These are phyloP conservation scores for Taxillus chinensis DNA, from an alignment of 164 flowering plant genomes.

Conservation along the genomic window DNA sequence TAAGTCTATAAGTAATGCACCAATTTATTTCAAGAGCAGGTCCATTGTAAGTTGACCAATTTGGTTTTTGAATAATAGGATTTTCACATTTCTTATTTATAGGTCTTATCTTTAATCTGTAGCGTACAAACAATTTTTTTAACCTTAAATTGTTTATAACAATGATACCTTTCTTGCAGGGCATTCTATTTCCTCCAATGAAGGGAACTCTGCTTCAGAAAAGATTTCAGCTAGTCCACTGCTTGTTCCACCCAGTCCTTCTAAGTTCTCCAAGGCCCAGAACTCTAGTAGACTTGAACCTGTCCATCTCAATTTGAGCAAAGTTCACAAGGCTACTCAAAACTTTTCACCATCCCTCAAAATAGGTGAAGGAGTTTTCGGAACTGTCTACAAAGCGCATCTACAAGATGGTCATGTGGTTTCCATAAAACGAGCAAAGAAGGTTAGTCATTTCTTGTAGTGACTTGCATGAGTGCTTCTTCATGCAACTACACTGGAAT, in stretches of 20 bases:
- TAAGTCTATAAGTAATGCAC: too few relatives aligned
- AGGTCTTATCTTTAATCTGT: too few relatives aligned
- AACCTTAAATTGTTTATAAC: too few relatives aligned
- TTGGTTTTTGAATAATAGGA: too few relatives aligned
- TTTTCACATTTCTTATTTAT: background rate
- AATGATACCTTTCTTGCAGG: constrained; percentile 25
- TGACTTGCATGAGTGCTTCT: too few relatives aligned
- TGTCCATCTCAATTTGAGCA: constrained; percentile 57
- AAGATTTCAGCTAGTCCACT: constrained; percentile 38
- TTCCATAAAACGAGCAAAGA: constrained; percentile 88
- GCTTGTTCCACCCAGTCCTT: constrained; percentile 82
- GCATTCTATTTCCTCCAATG: constrained; percentile 52
- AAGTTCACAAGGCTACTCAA: constrained; percentile 64
- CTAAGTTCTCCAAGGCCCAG: constrained; percentile 61
- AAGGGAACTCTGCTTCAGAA: constrained; percentile 32
- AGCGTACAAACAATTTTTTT: background rate
- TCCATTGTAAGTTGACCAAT: too few relatives aligned
- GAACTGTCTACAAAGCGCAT: constrained; percentile 74
- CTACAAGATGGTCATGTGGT: constrained; percentile 72
- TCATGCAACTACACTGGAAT: too few relatives aligned
- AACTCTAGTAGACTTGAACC: constrained; percentile 55
- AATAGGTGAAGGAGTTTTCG: constrained; percentile 93
- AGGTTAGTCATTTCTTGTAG: constrained; percentile 27
- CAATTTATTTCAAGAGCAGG: too few relatives aligned
- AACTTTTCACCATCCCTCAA: constrained; percentile 54